phyloP scores from a whole-genome alignment of 1,139 yeast genomes.

The Hyphopichia wangnamkhiaoensis region DNA sequence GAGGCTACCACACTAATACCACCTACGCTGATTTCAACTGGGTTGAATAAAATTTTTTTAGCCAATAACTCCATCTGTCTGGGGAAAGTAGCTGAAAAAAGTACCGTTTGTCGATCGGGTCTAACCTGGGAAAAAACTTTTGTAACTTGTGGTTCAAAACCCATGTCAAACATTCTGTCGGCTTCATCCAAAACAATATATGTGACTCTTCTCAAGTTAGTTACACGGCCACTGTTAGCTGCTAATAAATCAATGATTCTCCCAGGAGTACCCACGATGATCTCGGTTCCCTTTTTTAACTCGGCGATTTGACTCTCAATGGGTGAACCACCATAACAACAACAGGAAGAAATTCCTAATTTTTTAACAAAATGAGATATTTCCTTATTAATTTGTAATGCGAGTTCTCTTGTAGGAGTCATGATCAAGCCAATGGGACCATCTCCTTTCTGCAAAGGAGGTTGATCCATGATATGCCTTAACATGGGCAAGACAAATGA shows the following conservation, averaged over 20 bases:
- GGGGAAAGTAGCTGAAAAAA: conserved; percentile 95
- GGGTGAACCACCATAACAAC: conserved; percentile 95
- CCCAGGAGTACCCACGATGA: conserved; percentile 95
- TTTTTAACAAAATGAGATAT: conserved; percentile 57
- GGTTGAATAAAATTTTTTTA: conserved; percentile 55
- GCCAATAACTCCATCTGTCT: conserved; percentile 77
- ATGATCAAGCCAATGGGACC: conserved; percentile 83
- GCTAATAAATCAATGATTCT: conserved; percentile 86
- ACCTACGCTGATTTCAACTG: conserved; percentile 80
- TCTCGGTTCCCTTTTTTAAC: conserved; percentile 74
- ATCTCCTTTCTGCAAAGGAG: conserved; percentile 50
- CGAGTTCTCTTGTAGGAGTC: conserved; percentile 93
- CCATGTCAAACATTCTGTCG: conserved; percentile 95
- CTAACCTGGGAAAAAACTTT: conserved; percentile 77
- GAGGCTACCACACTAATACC: conserved; percentile 82
- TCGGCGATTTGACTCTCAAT: conserved; percentile 81
- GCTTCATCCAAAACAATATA: conserved; percentile 93
- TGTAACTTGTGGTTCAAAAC: conserved; percentile 94
- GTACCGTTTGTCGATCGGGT: conserved; percentile 88
- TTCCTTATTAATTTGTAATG: conserved; percentile 79
- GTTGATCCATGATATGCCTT: conserved; percentile 77
- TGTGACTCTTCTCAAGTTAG: conserved; percentile 69
- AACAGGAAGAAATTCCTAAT: conserved; percentile 53
- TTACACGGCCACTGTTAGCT: conserved; percentile 78
- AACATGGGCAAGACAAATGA: conserved; percentile 84